phyloP scores from a whole-genome alignment of 192 early-diverging fungal species.

The Spizellomyces punctatus region DNA sequence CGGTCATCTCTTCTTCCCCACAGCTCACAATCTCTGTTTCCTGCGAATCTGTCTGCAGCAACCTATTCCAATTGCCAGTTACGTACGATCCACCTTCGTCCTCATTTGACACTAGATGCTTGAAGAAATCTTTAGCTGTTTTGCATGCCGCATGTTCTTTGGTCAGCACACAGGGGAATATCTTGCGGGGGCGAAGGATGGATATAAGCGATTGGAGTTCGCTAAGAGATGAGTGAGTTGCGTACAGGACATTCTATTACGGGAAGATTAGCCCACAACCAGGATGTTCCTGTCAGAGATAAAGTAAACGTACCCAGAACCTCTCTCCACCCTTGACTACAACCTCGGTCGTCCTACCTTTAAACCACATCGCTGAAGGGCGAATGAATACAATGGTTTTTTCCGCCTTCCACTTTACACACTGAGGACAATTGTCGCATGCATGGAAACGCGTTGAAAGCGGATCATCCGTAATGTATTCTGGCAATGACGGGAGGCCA shows the following conservation, averaged over 20 bases:
- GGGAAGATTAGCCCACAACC: too few species aligned
- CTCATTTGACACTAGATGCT: too few species aligned
- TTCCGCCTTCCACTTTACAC: neutral
- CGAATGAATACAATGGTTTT: neutral
- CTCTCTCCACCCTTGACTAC: too few species aligned
- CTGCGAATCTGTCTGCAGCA: too few species aligned
- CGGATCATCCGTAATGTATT: slow-evolving; percentile 25
- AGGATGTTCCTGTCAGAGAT: too few species aligned
- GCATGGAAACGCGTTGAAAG: slow-evolving; percentile 24
- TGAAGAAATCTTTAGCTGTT: too few species aligned
- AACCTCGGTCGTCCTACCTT: neutral
- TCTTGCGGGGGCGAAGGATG: slow-evolving; percentile 7
- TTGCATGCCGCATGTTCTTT: neutral
- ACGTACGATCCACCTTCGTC: too few species aligned
- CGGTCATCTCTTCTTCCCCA: too few species aligned
- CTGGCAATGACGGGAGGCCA: neutral
- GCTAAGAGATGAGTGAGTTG: slow-evolving; percentile 15
- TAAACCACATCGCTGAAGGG: neutral
- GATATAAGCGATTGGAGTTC: slow-evolving; percentile 16
- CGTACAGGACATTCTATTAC: slow-evolving; percentile 17
- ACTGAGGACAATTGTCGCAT: neutral
- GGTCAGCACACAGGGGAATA: slow-evolving; percentile 20
- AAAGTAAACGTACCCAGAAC: too few species aligned
- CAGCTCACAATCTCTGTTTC: too few species aligned
- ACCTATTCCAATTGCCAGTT: too few species aligned